Conservation (phyloP, 768 basidiomycete species). For the Lentinus brumalis region DNA sequence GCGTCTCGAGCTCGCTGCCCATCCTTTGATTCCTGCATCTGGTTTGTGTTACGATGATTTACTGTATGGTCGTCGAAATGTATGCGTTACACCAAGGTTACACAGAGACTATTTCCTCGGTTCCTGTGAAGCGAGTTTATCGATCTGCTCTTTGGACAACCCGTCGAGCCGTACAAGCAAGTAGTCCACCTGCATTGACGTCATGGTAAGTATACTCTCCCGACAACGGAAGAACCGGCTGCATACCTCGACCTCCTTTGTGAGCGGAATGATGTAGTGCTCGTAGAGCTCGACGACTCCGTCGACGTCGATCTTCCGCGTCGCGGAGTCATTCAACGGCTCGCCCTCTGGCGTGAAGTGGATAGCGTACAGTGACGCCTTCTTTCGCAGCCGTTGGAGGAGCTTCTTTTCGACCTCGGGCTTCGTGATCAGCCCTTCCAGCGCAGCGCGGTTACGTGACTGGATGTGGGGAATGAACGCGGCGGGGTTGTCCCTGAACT, state of each 20-base stretch:
- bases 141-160: slow-evolving; percentile 78
- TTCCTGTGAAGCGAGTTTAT: slow-evolving; percentile 46
- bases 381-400: slow-evolving; percentile 81
- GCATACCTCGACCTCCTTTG: slow-evolving; percentile 95
- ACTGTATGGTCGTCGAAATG: neutral
- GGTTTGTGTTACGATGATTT: too few relatives aligned
- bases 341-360: slow-evolving; percentile 77
- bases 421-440: slow-evolving; percentile 93
- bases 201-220: neutral
- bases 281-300: slow-evolving; percentile 93
- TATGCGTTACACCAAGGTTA: neutral
- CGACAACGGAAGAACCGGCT: neutral
- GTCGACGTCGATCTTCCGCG: slow-evolving; percentile 85
- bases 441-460: slow-evolving; percentile 69
- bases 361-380: slow-evolving; percentile 74
- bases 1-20: too few relatives aligned
- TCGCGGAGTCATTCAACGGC: slow-evolving; percentile 40
- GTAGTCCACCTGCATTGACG: slow-evolving; percentile 79
- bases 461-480: slow-evolving; percentile 93
- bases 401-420: slow-evolving; percentile 91
- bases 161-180: slow-evolving; percentile 89
- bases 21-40: too few relatives aligned
- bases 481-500: slow-evolving; percentile 84
- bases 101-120: slow-evolving; percentile 1
- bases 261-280: slow-evolving; percentile 94